A percentile compares a stretch with the other conserved stretches of the same genome.
Conservation (phyloP, 1,284 basidiomycete species). For the Cryptococcus sp. region DNA sequence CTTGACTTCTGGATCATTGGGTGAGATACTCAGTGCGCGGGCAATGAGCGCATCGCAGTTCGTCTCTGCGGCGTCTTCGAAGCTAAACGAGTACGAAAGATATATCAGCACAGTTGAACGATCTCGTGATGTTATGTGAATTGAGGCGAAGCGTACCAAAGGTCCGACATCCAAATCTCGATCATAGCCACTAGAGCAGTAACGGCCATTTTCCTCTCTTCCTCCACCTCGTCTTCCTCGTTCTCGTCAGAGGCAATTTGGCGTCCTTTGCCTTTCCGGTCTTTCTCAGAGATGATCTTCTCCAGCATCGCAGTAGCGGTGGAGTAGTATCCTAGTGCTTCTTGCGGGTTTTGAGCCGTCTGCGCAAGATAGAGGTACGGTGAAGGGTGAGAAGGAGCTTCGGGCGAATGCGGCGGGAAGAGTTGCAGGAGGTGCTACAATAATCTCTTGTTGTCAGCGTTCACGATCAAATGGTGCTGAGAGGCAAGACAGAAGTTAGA, state of each 20-base stretch:
- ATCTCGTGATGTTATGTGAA: background rate
- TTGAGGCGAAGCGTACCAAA: slow-evolving; percentile 67
- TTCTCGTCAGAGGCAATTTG: slow-evolving; percentile 58
- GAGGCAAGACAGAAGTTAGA: background rate
- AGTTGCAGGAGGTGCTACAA: slow-evolving; percentile 55
- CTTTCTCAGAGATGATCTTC: slow-evolving; percentile 59
- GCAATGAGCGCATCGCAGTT: slow-evolving; percentile 77
- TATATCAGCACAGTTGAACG: too few relatives aligned
- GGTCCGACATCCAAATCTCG: slow-evolving; percentile 95
- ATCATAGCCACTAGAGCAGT: slow-evolving; percentile 88
- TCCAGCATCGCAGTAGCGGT: slow-evolving; percentile 75
- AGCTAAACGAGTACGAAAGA: slow-evolving; percentile 61
- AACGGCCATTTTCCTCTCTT: slow-evolving; percentile 71
- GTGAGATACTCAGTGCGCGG: slow-evolving; percentile 71
- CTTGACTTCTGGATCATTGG: slow-evolving; percentile 75
- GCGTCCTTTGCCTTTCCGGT: slow-evolving; percentile 23
- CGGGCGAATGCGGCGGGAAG: slow-evolving; percentile 61
- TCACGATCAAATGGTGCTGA: background rate
- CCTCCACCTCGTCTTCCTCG: slow-evolving; percentile 59
- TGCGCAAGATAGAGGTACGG: slow-evolving; percentile 91
- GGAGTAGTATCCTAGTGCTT: slow-evolving; percentile 77
- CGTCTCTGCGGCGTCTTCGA: slow-evolving; percentile 60
- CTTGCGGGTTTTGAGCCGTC: slow-evolving; percentile 67
- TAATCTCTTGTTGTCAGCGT: background rate
- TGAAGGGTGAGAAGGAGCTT: slow-evolving; percentile 65